Conservation (phyloP, 768 basidiomycete species). For the Tephrocybe sp. region DNA sequence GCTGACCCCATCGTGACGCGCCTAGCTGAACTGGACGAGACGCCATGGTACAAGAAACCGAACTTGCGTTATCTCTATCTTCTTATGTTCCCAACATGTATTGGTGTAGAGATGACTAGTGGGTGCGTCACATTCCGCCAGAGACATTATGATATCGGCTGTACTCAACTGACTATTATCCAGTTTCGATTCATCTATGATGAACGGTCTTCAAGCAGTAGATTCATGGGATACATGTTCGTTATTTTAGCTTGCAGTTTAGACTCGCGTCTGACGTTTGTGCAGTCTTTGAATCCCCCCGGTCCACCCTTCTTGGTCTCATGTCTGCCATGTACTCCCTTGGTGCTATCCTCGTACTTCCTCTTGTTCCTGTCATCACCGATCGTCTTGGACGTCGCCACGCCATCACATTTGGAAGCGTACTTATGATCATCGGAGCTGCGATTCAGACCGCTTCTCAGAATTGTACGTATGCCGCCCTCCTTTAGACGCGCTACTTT, state of each 20-base stretch:
- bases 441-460: conserved; percentile 42
- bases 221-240: conserved; percentile 54
- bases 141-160: too few species aligned
- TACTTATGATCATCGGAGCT: conserved; percentile 48
- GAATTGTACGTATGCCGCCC: conserved; percentile 38
- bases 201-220: conserved; percentile 61
- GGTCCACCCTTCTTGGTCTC: conserved; percentile 51
- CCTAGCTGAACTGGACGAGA: conserved; percentile 47
- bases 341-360: conserved; percentile 54
- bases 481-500: too few species aligned
- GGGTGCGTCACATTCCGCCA: conserved; percentile 34
- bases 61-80: conserved; percentile 57
- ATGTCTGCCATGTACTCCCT: conserved; percentile 60
- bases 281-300: conserved; percentile 53
- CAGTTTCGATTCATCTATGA: conserved; percentile 60
- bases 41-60: conserved; percentile 61
- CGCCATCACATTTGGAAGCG: conserved; percentile 51
- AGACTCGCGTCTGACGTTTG: background rate
- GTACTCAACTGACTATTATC: too few species aligned
- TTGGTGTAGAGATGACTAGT: conserved; percentile 62
- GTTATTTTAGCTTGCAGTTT: conserved; percentile 13
- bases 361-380: conserved; percentile 48
- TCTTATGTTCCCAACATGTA: conserved; percentile 56
- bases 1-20: conserved; percentile 36
- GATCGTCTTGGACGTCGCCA: conserved; percentile 50